A percentile compares a stretch with the other conserved stretches of the same genome.
These are phyloP conservation scores for Lumnitzera littorea DNA, from an alignment of 345 rosid genomes.

Conservation along the genomic window DNA sequence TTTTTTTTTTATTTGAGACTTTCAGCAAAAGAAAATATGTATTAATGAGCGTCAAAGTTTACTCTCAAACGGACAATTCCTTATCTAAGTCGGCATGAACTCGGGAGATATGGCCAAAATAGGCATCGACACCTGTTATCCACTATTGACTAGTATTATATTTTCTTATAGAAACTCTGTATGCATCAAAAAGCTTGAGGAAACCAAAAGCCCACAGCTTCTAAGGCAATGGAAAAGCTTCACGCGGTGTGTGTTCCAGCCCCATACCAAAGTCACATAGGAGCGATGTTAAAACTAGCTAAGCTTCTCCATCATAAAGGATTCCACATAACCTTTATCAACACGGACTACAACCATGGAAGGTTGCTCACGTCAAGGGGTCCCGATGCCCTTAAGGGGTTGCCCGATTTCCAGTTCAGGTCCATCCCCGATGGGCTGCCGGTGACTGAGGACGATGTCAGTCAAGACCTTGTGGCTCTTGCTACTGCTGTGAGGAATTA, in stretches of 20 bases:
- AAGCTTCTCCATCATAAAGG: constrained; percentile 10
- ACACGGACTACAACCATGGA: constrained; percentile 7
- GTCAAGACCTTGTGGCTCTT: constrained; percentile 1
- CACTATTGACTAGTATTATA: too few species aligned
- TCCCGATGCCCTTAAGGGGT: background rate
- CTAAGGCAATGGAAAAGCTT: background rate
- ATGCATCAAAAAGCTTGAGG: too few species aligned
- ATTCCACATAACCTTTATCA: constrained; percentile 12
- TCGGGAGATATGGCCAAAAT: too few species aligned
- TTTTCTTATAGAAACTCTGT: too few species aligned
- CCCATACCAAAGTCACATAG: background rate
- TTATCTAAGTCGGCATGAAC: too few species aligned
- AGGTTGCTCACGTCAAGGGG: constrained; percentile 3
- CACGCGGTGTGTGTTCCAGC: background rate
- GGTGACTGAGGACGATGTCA: background rate
- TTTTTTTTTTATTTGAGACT: too few species aligned
- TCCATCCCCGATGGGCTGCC: constrained; percentile 10
- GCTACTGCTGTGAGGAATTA: background rate
- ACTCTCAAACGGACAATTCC: too few species aligned
- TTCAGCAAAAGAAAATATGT: too few species aligned
- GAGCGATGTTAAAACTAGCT: constrained; percentile 4
- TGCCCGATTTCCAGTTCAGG: constrained; percentile 2
- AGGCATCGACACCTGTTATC: too few species aligned
- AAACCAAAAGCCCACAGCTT: too few species aligned
- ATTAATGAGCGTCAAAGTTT: too few species aligned